Base-by-base conservation (phyloP, 768 basidiomycete genomes). In the Termitomyces titanicus region DNA sequence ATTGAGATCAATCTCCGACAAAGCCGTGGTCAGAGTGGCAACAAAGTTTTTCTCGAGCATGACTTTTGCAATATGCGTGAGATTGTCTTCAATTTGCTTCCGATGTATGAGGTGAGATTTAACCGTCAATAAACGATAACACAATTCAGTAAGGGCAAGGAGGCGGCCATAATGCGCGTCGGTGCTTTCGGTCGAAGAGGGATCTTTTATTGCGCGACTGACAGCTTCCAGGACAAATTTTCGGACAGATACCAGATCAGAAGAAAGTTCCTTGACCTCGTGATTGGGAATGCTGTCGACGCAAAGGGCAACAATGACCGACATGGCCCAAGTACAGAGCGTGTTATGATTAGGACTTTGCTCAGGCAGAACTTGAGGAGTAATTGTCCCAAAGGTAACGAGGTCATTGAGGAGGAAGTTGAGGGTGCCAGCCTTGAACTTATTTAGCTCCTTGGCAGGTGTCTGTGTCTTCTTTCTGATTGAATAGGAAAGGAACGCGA, bases 41-140 rank as follows among this genome's bases (percentile, higher is more conserved):
- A 98, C 97, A 60, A 92, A 95, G 66, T 92, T 92, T 76, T 98
- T 98, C 78, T 99, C 97, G 48, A 99, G 73, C 97, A 99, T 99
- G 59, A 95, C 82, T 74, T 98, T 98, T 20, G 96, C 94, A 50
- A 98, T 81, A 58, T 97, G 95, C 8, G 94, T 88, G 3, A 88
- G 88, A n/a, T 80, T 80, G 47, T 94, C 96, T 44, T 84, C 85
- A 54, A 80, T 77, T 38, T 78, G 74, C 60, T 80, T 84, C 43
- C 84, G 75, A 51, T 82, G 79, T 34, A 73, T 68, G 6, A 74
- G 74, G 56, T 81, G 86, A 69, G 88, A 85, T 27, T 88, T 83
- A 22, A 90, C 87, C 1, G 87, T 89, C 53, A 99, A 77, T 33
- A 99, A 75, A 9, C 94, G 88, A 70, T 92, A 83, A 64, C 92